Evolutionary conservation across 2,329 filamentous ascomycete genomes (phyloP), one percentile per base, ranked within the genome.

Genomic region (Pseudogymnoascus sp.): DNA sequence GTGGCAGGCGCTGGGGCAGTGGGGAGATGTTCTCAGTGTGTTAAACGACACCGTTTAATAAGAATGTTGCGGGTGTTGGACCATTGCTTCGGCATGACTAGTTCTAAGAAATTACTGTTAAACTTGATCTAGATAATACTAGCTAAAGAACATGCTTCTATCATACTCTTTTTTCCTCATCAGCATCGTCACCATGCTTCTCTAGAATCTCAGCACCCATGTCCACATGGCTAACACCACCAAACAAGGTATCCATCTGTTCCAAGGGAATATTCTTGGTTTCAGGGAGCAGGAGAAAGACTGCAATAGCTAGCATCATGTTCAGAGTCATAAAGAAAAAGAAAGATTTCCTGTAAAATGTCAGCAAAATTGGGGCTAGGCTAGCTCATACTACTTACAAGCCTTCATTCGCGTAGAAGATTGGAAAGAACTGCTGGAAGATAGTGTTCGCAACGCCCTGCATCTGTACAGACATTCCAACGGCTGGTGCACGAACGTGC

Each of bases 341-440:
- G 68, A 70, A 68, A 5, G 68, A 64, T 41, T 41, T 41, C 38
- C 38, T 41, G 38, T 41, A 21, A 41, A 21, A 41, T 41, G 38
- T 41, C 38, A 41, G 38, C 15, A 15, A 41, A 17, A 41, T 21
- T 41, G 15, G 15, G 38, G 17, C 21, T 39, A 15, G 13, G n/a
- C 36, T 15, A 15, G n/a, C 36, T 39, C 5, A 39, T 39, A 39
- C 73, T 39, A 39, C 36, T 39, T 15, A 39, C 36, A 81, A 76
- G 7, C 77, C 78, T 44, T 74, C 71, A 68, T 86, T 84, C 61
- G 80, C 76, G 13, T 88, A 78, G 76, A 89, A 88, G 9, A 79
- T 81, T 12, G 86, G 86, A 78, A 89, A 88, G 77, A 88, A 88
- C 66, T 89, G 86, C 72, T 88, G 84, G 69, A 88, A 84, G 67